A percentile compares a stretch with the other conserved stretches of the same genome.
These are phyloP conservation scores for Diphasiastrum complanatum DNA, from an alignment of 83 land plant genomes.

Conservation along the genomic window DNA sequence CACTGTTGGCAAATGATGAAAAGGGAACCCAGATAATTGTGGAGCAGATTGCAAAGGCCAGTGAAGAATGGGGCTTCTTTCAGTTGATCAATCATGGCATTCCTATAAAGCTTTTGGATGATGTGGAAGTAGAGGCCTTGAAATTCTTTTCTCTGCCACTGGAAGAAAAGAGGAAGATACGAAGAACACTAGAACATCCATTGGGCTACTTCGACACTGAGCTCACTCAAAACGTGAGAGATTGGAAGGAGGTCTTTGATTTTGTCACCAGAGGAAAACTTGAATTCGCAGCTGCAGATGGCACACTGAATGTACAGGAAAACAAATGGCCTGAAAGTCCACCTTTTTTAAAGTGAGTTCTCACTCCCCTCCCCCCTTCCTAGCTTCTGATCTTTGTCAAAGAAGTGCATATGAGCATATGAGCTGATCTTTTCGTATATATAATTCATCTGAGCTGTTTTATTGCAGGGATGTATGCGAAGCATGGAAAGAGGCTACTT, in stretches of 20 bases:
- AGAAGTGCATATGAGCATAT: no score
- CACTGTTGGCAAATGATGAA: background rate
- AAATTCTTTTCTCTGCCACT: constrained; percentile 44
- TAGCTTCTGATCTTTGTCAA: no score
- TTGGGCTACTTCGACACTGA: constrained; percentile 65
- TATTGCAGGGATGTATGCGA: constrained; percentile 46
- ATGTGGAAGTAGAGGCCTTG: constrained; percentile 31
- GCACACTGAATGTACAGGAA: background rate
- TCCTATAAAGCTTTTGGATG: constrained; percentile 24
- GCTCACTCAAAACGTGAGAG: constrained; percentile 64
- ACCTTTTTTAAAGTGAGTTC: constrained; percentile 17
- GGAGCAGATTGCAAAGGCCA: constrained; percentile 41
- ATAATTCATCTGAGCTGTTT: no score
- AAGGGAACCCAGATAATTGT: background rate
- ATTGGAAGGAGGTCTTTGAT: constrained; percentile 79
- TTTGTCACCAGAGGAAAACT: constrained; percentile 19
- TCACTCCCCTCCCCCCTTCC: background rate
- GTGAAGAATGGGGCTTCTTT: constrained; percentile 62
- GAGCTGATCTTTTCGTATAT: constrained; percentile 12
- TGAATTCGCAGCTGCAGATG: constrained; percentile 19
- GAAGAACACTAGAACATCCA: constrained; percentile 12
- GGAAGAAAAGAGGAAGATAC: constrained; percentile 41
- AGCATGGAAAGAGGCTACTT: constrained; percentile 39
- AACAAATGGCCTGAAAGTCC: constrained; percentile 56
- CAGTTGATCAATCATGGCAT: constrained; percentile 72